Evolutionary conservation across 352 stramenopile species (phyloP), one percentile per base, ranked within the genome.

Genomic region (Peronospora destructor): DNA sequence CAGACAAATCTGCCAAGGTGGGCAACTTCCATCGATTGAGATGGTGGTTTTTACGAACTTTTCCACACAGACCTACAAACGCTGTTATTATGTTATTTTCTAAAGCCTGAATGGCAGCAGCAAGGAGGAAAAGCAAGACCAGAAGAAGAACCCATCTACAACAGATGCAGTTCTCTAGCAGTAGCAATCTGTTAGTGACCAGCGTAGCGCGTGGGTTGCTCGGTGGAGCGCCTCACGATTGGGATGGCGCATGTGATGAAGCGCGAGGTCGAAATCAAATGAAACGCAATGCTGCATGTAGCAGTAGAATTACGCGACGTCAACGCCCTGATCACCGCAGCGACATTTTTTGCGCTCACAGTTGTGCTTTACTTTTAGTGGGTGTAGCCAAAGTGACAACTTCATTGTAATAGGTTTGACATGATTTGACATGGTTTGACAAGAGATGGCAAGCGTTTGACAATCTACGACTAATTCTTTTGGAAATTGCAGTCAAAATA

Each of bases 321-420:
- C 30, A 34, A 34, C 8, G 26, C 26, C 26, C 8, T 30, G 26
- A 30, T 30, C 14, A n/a, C 11, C 30, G 30, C 8, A 64, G 51
- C 12, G 37, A 66, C 55, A 28, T 63, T 66, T 10, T 30, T 30
- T 30, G 5, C 26, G 26, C 5, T 30, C 26, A 30, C 1, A 30
- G 6, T 30, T 30, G 26, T 10, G 26, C 26, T 30, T 30, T 30
- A 21, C n/a, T n/a, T n/a, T n/a, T n/a, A n/a, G n/a, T n/a, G 19
- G 19, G 19, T 3, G 19, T 21, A 21, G 19, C 19, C 3, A 21
- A 21, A 21, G 19, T 21, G 19, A 3, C 19, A 3, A 21, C 19
- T 21, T 21, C 19, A 21, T 21, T 3, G 19, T 21, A 21, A 21
- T 21, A 21, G 19, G 19, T 21, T 21, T 21, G 19, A 21, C 19